A percentile compares a stretch with the other conserved stretches of the same genome.
phyloP scores from a whole-genome alignment of 129 eudicot species.

The Heracleum sosnowskyi region DNA sequence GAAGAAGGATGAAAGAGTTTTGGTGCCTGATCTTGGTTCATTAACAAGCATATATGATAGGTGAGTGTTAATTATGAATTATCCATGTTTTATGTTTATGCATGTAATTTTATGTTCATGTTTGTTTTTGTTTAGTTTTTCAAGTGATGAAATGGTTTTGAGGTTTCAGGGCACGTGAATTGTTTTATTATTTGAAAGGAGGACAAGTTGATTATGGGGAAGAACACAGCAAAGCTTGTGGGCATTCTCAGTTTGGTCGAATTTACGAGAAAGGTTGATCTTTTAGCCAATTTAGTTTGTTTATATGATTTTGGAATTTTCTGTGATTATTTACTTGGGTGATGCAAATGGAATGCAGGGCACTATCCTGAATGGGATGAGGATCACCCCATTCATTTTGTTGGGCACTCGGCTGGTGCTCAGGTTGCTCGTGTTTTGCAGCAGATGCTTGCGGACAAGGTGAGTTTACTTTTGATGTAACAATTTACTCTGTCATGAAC shows the following conservation, averaged over 20 bases:
- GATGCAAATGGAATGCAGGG: slow-evolving; percentile 39
- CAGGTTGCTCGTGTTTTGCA: slow-evolving; percentile 86
- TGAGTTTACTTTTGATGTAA: slow-evolving; percentile 14
- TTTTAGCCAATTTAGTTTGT: background rate
- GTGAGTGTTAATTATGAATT: slow-evolving; percentile 16
- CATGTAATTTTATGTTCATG: background rate
- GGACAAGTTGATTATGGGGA: slow-evolving; percentile 96
- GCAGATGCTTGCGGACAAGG: slow-evolving; percentile 99
- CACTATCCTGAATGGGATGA: slow-evolving; percentile 94
- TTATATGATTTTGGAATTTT: background rate
- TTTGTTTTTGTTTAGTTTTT: slow-evolving; percentile 9
- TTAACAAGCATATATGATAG: slow-evolving; percentile 63
- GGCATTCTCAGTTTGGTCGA: slow-evolving; percentile 87
- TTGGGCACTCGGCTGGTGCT: slow-evolving; percentile 98
- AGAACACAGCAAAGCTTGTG: slow-evolving; percentile 94
- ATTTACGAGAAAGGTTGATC: slow-evolving; percentile 48
- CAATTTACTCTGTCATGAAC: background rate
- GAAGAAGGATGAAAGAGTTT: slow-evolving; percentile 89
- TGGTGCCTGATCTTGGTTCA: slow-evolving; percentile 79
- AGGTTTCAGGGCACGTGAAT: slow-evolving; percentile 72
- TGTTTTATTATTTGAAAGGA: slow-evolving; percentile 91
- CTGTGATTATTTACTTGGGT: background rate
- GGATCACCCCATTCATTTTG: slow-evolving; percentile 92
- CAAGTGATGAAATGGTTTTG: slow-evolving; percentile 10
- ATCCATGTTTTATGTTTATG: background rate